phyloP scores from a whole-genome alignment of 2,329 filamentous ascomycete species.

The Xylaria sp. region DNA sequence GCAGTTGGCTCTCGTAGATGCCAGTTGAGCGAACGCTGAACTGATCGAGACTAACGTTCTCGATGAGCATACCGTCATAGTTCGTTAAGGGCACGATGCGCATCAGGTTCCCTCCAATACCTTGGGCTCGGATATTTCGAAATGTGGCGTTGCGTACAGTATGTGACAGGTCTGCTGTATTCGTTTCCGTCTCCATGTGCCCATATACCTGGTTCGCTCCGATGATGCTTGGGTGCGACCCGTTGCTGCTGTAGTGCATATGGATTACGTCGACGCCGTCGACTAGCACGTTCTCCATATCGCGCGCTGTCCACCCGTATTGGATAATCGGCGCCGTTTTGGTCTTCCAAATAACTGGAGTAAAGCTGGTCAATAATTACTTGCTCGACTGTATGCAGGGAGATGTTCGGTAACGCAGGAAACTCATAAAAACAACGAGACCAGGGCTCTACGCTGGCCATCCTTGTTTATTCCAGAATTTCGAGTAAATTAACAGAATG shows the following conservation, averaged over 20 bases:
- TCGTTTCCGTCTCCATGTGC: neutral
- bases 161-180: neutral
- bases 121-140: neutral
- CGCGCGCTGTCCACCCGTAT: slow-evolving; percentile 22
- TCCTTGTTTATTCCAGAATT: too few relatives aligned
- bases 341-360: slow-evolving; percentile 15
- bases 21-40: slow-evolving; percentile 4
- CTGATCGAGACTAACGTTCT: neutral
- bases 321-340: slow-evolving; percentile 24
- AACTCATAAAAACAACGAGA: neutral
- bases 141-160: slow-evolving; percentile 3
- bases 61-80: neutral
- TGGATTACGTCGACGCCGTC: slow-evolving; percentile 26
- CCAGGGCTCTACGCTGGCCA: too few relatives aligned
- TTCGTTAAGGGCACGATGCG: slow-evolving; percentile 1
- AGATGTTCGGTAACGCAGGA: too few relatives aligned
- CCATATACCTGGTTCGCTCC: slow-evolving; percentile 22
- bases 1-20: slow-evolving; percentile 1
- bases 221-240: slow-evolving; percentile 26
- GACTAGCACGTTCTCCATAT: slow-evolving; percentile 23
- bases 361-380: neutral
- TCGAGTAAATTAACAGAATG: neutral
- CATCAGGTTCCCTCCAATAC: slow-evolving; percentile 4
- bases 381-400: too few relatives aligned
- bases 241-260: slow-evolving; percentile 31